Percentiles rank a stretch among this genome's conserved stretches.
Conservation (phyloP, 169 alveolate species). For the Eimeria tenella region DNA sequence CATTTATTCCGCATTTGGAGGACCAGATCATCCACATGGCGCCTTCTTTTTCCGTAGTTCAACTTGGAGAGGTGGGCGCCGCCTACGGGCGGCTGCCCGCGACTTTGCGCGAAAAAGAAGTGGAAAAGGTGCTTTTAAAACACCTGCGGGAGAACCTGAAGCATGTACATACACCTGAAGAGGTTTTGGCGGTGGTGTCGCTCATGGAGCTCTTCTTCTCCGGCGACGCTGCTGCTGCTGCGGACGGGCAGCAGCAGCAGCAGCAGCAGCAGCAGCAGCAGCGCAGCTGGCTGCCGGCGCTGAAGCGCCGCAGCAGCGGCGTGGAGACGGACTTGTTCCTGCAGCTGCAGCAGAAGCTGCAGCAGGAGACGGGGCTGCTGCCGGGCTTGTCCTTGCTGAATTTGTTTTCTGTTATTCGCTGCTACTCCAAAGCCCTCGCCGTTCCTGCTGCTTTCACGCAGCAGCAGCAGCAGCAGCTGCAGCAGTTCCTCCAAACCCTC, state of each 20-base stretch:
- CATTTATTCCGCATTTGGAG: conserved; percentile 18
- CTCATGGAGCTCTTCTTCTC: conserved; percentile 24
- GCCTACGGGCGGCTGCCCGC: conserved; percentile 10
- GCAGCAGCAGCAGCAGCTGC: neutral
- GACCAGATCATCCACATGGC: conserved; percentile 39
- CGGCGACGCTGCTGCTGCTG: neutral
- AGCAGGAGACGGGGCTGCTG: neutral
- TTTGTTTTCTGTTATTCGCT: neutral
- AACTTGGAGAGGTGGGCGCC: conserved; percentile 24
- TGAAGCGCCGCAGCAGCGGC: neutral
- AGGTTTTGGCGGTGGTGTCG: neutral
- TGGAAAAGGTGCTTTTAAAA: neutral
- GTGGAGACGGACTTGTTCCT: conserved; percentile 12
- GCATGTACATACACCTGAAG: conserved; percentile 22
- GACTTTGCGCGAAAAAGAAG: conserved; percentile 1
- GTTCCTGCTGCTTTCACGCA: neutral
- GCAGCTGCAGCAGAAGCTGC: neutral
- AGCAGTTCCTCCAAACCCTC: neutral
- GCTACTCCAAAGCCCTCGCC: conserved; percentile 1
- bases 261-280: neutral
- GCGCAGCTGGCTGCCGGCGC: neutral
- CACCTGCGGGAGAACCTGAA: neutral
- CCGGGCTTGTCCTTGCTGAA: neutral
- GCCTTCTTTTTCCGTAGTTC: neutral
- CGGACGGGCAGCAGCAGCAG: neutral